Base-by-base conservation (phyloP, 257 asterid species). In the Prunella vulgaris region DNA sequence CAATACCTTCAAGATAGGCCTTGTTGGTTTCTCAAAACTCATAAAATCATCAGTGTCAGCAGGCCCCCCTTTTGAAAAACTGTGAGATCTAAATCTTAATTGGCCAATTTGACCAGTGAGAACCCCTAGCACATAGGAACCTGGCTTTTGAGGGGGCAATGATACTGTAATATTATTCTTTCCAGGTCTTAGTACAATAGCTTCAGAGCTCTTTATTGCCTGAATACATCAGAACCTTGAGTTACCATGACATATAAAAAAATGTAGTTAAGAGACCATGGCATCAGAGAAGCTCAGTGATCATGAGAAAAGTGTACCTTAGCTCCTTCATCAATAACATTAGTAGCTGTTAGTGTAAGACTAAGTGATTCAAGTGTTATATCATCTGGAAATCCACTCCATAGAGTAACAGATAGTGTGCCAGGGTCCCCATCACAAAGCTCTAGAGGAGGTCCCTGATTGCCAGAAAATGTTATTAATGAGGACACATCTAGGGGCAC, bases 391-490 rank as follows among this genome's bases (percentile, higher is more conserved):
- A 94, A 94, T 66, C 95, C 99, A 84, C 97, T 94, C 95, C 97
- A 87, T 58, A 94, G 81, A 69, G 88, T 77, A 73, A 94, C 99
- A 4, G 90, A 85, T 30, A 94, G 89, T 60, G 79, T 81, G 66
- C 97, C 99, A 64, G 99, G 96, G 81, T 94, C 99, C 60, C 99
- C 96, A 80, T 91, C 99, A 70, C 97, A 94, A 66, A 91, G 93
- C 83, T 85, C 86, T 79, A 94, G 70, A 5, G 92, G 92, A 78
- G 97, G 97, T 53, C 97, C 99, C 67, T 88, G 93, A 76, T 81
- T 86, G 76, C 96, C 88, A 53, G 97, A 91, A 89, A 94, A 94
- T 74, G 97, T 94, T 70, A 94, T 82, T 54, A 94, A 84, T 14
- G 97, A 94, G 64, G 97, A 90, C 37, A 94, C 99, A 63, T 94